Evolutionary conservation across 148 eudicot species (phyloP).

Genomic region (Vaccinium vitisidaea): DNA sequence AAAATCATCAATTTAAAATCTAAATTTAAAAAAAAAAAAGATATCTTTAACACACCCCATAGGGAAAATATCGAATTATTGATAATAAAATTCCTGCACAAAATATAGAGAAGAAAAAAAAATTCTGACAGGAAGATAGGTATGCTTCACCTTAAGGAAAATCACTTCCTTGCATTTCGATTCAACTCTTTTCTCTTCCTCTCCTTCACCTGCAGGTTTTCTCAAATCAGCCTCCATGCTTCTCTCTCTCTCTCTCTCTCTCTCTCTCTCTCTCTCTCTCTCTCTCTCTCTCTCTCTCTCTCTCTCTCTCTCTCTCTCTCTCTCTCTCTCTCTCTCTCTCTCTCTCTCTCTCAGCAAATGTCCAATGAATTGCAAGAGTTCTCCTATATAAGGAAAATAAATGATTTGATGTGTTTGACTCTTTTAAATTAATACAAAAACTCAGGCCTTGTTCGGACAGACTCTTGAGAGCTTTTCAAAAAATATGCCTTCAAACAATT

Average conservation of each 20-base stretch:
- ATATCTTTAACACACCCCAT: too few species aligned
- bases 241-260: not conserved
- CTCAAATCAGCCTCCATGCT: conserved; percentile 25
- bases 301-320: not conserved
- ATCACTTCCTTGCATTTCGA: conserved; percentile 16
- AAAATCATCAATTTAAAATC: too few species aligned
- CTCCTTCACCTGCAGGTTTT: conserved; percentile 14
- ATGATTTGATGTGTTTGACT: conserved; percentile 25
- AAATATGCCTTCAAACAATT: too few species aligned
- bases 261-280: conserved; percentile 2
- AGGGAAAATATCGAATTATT: too few species aligned
- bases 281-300: not conserved
- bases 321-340: conserved; percentile 5
- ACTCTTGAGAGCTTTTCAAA: too few species aligned
- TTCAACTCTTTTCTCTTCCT: conserved; percentile 28
- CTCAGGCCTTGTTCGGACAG: too few species aligned
- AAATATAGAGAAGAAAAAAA: not conserved
- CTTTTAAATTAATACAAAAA: conserved; percentile 19
- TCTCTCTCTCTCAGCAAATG: not conserved
- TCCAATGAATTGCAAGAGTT: not conserved
- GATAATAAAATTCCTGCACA: too few species aligned
- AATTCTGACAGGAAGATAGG: not conserved
- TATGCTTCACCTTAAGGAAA: conserved; percentile 24
- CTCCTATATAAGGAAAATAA: conserved; percentile 18
- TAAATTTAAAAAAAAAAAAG: not conserved